A percentile compares a stretch with the other conserved stretches of the same genome.
Evolutionary conservation across 202 grass and related monocot species (phyloP).

Genomic region (Bolboschoenoplectus hybrid): DNA sequence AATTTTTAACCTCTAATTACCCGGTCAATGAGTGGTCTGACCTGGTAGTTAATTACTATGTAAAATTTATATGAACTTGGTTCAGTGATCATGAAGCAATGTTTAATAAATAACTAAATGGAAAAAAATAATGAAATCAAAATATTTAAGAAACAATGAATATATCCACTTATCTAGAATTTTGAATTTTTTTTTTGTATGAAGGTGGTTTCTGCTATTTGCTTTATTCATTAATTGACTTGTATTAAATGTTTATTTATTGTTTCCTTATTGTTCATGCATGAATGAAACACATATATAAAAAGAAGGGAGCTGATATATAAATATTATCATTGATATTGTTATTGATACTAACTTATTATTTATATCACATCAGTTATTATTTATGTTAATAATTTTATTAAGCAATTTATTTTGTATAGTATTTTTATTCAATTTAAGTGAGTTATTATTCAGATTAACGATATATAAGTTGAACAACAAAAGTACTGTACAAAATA

Average conservation of each 20-base stretch:
- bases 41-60: background rate
- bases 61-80: slow-evolving; percentile 3
- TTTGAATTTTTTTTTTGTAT: background rate
- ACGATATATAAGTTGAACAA: too few species aligned
- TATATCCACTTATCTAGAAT: background rate
- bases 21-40: background rate
- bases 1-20: background rate
- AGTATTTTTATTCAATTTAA: too few species aligned
- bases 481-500: too few species aligned
- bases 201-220: background rate
- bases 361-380: too few species aligned
- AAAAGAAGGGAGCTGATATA: too few species aligned
- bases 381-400: too few species aligned
- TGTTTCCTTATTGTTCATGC: background rate
- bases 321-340: too few species aligned
- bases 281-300: background rate
- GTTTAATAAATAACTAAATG: background rate
- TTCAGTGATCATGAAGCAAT: background rate
- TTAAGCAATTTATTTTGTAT: too few species aligned
- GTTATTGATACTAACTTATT: too few species aligned
- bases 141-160: background rate
- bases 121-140: background rate
- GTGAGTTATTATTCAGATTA: too few species aligned
- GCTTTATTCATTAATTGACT: background rate
- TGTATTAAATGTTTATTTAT: background rate